Evolutionary conservation across 2,329 filamentous ascomycete genomes (phyloP), one percentile per base, ranked within the genome.

Genomic region (Ceratocystis cubensis): DNA sequence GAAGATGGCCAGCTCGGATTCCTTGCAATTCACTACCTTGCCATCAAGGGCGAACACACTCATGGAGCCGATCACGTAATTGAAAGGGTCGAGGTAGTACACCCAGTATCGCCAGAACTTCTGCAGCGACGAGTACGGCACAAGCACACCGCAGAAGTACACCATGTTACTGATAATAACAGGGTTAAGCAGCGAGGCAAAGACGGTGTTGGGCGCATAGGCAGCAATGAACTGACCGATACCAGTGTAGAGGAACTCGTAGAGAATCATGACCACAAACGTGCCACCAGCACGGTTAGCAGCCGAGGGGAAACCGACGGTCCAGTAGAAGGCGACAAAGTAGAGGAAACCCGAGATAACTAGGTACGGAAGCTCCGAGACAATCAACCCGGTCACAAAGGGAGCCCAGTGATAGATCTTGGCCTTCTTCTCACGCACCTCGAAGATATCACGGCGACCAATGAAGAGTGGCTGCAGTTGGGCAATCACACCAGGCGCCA

Each of bases 111-210:
- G 76, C 88, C 88, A 91, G 74, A 91, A 91, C 0, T 74, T 70
- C 7, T 84, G 81, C 25, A 91, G 79, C 30, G 80, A 79, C 0
- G 71, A 71, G 69, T 86, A 89, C 0, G 88, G 87, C 0, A 91
- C 88, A 4, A 90, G 78, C 1, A 91, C 86, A 69, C 88, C 88
- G 70, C 87, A 91, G 77, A 92, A 91, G 1, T 81, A 82, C 7
- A 89, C 80, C 2, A 90, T 77, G 50, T 84, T 73, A 71, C 80
- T 78, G 66, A 86, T 75, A 10, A 85, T 64, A 0, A 86, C 71
- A 0, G 82, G 82, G 69, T 85, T 85, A 68, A 80, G 78, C 3
- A 86, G 76, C 0, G 81, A 76, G 0, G 84, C 84, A 57, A 85
- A 84, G 10, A 84, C 79, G 44, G 79, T 82, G 69, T 84, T 85